These are phyloP conservation scores for Arthroderma uncinatum DNA, from an alignment of 2,329 filamentous ascomycete genomes.

Conservation along the genomic window DNA sequence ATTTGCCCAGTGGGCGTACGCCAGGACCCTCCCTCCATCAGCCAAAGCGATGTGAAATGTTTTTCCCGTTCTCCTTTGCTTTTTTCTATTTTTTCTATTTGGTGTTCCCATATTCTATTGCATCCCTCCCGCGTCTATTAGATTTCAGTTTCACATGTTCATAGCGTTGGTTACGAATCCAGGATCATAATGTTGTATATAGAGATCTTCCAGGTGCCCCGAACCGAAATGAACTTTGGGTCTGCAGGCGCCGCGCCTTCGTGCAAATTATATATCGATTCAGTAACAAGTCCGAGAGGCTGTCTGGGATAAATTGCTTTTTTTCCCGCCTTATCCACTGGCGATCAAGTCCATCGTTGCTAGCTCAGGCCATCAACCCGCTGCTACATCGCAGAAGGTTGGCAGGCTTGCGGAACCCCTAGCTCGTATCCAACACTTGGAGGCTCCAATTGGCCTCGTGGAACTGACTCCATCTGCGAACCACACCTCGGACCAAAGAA, in stretches of 20 bases:
- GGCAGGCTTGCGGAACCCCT: neutral
- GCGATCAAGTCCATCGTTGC: no score
- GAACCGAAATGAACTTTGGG: neutral
- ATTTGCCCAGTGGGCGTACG: slow-evolving; percentile 48
- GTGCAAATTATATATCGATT: neutral
- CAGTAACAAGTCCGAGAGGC: neutral
- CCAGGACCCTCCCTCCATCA: slow-evolving; percentile 26
- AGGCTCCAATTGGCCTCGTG: neutral
- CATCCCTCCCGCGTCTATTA: neutral
- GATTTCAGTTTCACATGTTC: slow-evolving; percentile 4
- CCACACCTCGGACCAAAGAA: neutral
- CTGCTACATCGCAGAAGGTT: neutral
- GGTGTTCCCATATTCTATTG: neutral
- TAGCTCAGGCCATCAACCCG: neutral
- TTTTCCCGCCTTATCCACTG: neutral
- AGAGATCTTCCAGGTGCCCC: neutral
- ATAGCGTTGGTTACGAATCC: neutral
- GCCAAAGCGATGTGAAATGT: slow-evolving; percentile 2
- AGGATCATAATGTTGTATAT: neutral
- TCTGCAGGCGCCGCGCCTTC: neutral
- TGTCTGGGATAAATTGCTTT: neutral
- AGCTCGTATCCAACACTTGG: neutral
- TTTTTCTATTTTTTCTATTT: neutral
- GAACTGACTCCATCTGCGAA: neutral
- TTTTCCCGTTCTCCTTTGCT: neutral